Base-by-base conservation (phyloP, 176 grass and related monocot species). In the Poa pratensis region DNA sequence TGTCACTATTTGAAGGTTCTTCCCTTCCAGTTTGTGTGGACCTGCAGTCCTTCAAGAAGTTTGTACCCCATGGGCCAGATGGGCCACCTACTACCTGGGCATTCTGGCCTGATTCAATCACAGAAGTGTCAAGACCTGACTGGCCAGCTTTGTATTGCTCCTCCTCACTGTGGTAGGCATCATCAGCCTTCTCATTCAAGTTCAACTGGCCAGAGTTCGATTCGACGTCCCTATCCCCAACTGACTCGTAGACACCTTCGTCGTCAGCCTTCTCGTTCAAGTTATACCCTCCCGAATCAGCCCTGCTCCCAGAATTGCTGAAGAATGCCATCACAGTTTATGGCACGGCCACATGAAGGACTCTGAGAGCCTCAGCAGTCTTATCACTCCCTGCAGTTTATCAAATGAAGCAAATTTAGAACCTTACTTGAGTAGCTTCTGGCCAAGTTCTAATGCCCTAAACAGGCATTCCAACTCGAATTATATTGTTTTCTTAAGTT, bases 311-410 rank as follows among this genome's bases (percentile, higher is more conserved):
- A 34, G 86, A 98, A 70, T 94, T 95, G 74, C 94, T 92, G 85
- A 95, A 98, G 89, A 96, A 98, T 77, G 96, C 93, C 96, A 98
- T 97, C 55, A 80, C 67, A 87, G 16, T 40, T 89, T 73, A 90
- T 89, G 74, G 0, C 86, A 76, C 60, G 58, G 28, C 73, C 59
- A 37, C 75, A 91, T 83, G 83, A 65, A 90, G 78, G 58, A 73
- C 62, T 72, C 43, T 82, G 64, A 57, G 73, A 82, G 68, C 79
- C 73, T 90, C 54, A 61, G 86, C 50, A 84, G 54, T 67, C n/a
- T 92, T 92, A 52, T 50, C 77, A 49, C 69, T 80, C 74, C 76
- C 78, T 93, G 91, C 85, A 88, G 88, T 93, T 87, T 19, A 91
- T 80, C 69, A 86, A 88, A 87, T 18, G 76, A 86, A 92, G 60